Conservation (phyloP, 768 basidiomycete genomes). For the Lentinus tigrinus region DNA sequence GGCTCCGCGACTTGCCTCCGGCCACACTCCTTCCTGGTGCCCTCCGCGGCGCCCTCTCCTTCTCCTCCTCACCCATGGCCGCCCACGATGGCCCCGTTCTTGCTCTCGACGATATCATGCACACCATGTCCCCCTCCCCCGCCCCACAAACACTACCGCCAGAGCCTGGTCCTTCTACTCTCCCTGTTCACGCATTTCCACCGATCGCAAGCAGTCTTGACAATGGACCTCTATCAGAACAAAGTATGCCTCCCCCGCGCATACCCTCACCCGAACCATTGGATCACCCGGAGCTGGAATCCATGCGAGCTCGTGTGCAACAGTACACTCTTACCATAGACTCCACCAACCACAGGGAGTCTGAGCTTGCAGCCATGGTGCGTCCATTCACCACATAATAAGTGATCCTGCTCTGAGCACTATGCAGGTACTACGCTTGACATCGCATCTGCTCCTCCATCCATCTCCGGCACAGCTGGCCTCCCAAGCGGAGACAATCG, state of each 20-base stretch:
- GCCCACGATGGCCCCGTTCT: conserved; percentile 39
- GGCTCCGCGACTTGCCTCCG: not conserved
- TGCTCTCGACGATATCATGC: conserved; percentile 55
- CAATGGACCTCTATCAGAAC: not conserved
- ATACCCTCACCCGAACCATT: conserved; percentile 37
- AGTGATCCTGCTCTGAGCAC: not conserved
- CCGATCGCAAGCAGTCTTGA: not conserved
- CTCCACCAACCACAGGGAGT: conserved; percentile 45
- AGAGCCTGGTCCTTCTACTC: not conserved
- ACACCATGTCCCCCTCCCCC: conserved; percentile 52
- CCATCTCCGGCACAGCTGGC: conserved; percentile 41
- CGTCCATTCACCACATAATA: not conserved
- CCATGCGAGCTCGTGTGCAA: conserved; percentile 46
- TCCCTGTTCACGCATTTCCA: conserved; percentile 1
- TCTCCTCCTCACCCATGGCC: conserved; percentile 16
- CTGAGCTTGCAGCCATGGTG: conserved; percentile 20
- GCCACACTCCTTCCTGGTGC: not conserved
- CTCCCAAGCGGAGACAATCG: conserved; percentile 63
- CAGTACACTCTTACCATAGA: conserved; percentile 39
- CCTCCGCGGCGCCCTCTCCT: not conserved
- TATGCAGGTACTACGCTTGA: conserved; percentile 18
- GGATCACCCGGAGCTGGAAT: conserved; percentile 45
- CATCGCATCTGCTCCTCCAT: conserved; percentile 11
- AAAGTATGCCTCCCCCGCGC: conserved; percentile 9
- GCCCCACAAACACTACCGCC: conserved; percentile 24